These are phyloP conservation scores for Fusarium sublunatum DNA, from an alignment of 2,329 filamentous ascomycete species.

Conservation along the genomic window DNA sequence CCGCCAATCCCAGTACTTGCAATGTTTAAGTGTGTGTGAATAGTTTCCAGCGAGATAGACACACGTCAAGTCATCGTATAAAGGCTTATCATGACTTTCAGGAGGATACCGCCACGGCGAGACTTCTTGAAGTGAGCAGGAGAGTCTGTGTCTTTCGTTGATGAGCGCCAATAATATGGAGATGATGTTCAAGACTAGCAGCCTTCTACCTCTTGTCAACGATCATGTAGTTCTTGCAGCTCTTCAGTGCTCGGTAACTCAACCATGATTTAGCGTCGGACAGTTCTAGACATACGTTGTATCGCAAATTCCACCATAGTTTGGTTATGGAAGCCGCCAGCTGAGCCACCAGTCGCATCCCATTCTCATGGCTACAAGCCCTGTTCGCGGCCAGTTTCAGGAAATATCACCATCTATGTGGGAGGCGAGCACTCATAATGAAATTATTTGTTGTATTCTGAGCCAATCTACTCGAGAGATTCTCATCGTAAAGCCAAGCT, in stretches of 20 bases:
- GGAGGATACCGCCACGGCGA: constrained; percentile 15
- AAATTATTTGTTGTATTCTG: neutral
- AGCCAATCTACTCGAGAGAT: neutral
- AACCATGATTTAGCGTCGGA: too few relatives aligned
- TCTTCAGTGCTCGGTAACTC: too few relatives aligned
- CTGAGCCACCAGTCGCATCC: neutral
- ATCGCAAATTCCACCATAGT: too few relatives aligned
- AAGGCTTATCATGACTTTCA: constrained; percentile 18
- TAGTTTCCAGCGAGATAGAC: constrained; percentile 2
- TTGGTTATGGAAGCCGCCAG: too few relatives aligned
- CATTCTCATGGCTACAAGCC: neutral
- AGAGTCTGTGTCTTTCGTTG: constrained; percentile 7
- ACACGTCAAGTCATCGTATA: constrained; percentile 21
- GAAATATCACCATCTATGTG: neutral
- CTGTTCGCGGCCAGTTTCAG: neutral
- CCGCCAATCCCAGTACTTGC: too few relatives aligned
- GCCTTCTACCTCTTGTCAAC: too few relatives aligned
- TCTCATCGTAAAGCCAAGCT: neutral
- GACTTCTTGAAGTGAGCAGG: neutral
- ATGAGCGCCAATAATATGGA: neutral
- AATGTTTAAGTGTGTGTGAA: too few relatives aligned
- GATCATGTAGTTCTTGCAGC: too few relatives aligned
- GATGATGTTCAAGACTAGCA: too few relatives aligned
- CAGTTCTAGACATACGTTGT: too few relatives aligned
- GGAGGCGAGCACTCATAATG: neutral